These are phyloP conservation scores for Chiua virens DNA, from an alignment of 768 basidiomycete species.

Conservation along the genomic window DNA sequence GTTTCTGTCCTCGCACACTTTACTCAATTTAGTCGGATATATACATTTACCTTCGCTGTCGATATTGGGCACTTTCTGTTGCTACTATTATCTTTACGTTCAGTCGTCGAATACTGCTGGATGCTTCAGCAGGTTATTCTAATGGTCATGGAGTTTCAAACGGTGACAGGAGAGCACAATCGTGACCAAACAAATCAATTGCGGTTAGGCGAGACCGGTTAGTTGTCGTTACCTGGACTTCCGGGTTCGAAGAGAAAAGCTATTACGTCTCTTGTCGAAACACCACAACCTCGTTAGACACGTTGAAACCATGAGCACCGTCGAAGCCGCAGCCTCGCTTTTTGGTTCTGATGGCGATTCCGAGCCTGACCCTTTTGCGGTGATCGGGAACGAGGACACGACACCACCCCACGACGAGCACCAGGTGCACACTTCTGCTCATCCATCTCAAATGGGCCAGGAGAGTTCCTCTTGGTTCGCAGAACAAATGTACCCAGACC, in stretches of 20 bases:
- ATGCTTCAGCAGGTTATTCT: not conserved
- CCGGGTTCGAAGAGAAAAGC: not conserved
- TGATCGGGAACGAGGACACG: conserved; percentile 47
- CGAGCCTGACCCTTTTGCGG: conserved; percentile 62
- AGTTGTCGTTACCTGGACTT: not conserved
- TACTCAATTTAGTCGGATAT: conserved; percentile 26
- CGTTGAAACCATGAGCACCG: conserved; percentile 54
- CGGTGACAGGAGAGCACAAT: conserved; percentile 16
- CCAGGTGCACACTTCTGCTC: conserved; percentile 21
- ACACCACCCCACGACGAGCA: conserved; percentile 26
- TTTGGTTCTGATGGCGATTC: conserved; percentile 66
- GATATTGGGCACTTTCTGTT: conserved; percentile 26
- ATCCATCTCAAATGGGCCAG: conserved; percentile 33
- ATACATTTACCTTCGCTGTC: conserved; percentile 30
- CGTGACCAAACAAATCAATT: conserved; percentile 23
- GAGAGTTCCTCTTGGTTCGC: conserved; percentile 41
- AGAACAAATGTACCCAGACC: conserved; percentile 30
- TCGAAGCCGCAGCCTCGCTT: conserved; percentile 79
- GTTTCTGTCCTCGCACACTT: conserved; percentile 16
- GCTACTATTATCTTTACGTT: conserved; percentile 19
- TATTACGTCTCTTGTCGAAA: conserved; percentile 16
- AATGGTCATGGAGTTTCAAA: too few relatives aligned
- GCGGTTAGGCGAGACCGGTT: conserved; percentile 4
- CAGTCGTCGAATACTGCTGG: conserved; percentile 1
- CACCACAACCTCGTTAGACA: conserved; percentile 23